Evolutionary conservation across 1,139 yeast species (phyloP).

Genomic region (Scheffersomyces titani): DNA sequence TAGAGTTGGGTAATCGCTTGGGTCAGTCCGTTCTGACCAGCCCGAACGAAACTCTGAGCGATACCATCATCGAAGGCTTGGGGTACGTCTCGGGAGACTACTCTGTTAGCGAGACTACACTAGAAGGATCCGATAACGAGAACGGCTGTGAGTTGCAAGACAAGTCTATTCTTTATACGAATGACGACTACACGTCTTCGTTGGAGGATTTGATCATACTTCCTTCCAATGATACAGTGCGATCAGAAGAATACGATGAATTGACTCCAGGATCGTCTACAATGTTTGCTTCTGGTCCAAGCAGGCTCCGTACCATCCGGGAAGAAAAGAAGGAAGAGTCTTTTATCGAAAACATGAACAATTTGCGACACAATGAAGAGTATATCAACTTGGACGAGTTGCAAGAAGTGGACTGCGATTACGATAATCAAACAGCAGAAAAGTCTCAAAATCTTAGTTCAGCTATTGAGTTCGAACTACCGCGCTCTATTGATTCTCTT

Average conservation of each 20-base stretch:
- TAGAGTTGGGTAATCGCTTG: constrained; percentile 10
- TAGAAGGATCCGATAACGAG: constrained; percentile 5
- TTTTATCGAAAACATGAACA: constrained; percentile 30
- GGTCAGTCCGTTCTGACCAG: not conserved
- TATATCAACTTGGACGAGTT: constrained; percentile 12
- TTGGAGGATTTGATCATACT: constrained; percentile 23
- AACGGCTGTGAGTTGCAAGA: constrained; percentile 7
- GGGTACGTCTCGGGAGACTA: constrained; percentile 1
- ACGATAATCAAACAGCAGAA: constrained; percentile 12
- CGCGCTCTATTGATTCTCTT: not conserved
- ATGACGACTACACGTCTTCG: constrained; percentile 22
- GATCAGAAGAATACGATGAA: constrained; percentile 13
- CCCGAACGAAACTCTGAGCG: not conserved
- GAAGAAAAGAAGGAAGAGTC: constrained; percentile 10
- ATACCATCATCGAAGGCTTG: constrained; percentile 5
- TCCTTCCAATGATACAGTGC: constrained; percentile 25
- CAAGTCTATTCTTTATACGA: constrained; percentile 15
- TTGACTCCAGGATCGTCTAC: not conserved
- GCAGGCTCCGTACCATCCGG: constrained; percentile 2
- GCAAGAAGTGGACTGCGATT: constrained; percentile 13
- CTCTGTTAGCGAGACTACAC: constrained; percentile 7
- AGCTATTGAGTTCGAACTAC: not conserved
- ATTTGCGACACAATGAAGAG: constrained; percentile 36
- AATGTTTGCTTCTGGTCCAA: constrained; percentile 8
- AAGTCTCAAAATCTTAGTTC: constrained; percentile 7